Evolutionary conservation across 768 basidiomycete genomes (phyloP).

Genomic region (Daedaleopsis nitida): DNA sequence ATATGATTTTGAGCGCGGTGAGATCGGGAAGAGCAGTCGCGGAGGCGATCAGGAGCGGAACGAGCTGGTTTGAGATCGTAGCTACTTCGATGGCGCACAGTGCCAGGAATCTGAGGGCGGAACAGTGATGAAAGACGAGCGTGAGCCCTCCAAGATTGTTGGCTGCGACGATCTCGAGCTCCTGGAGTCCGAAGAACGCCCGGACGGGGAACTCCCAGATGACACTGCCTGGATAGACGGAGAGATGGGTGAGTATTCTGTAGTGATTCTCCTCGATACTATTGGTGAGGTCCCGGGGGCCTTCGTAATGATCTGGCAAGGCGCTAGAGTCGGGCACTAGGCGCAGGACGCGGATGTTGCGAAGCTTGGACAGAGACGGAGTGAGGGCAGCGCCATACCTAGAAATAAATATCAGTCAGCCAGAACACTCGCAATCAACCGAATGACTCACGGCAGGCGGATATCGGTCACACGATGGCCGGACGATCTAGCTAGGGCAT

Average conservation of each 20-base stretch:
- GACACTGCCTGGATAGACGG: background rate
- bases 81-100: background rate
- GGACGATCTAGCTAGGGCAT: background rate
- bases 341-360: background rate
- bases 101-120: constrained; percentile 3
- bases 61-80: background rate
- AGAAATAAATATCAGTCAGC: background rate
- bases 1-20: constrained; percentile 10
- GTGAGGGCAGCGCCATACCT: background rate
- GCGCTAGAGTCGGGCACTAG: background rate
- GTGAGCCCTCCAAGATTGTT: background rate
- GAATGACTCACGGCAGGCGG: background rate
- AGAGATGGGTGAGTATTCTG: constrained; percentile 1
- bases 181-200: constrained; percentile 2
- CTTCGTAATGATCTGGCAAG: background rate
- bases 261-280: background rate
- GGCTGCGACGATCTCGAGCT: constrained; percentile 4
- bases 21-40: constrained; percentile 5
- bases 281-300: background rate
- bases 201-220: constrained; percentile 7
- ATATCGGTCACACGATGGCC: background rate
- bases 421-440: background rate
- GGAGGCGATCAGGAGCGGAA: background rate
- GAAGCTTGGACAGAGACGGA: no score
- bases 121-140: constrained; percentile 10